Base-by-base conservation (phyloP, 108 stramenopile species). In the Schizochytrium sp. region DNA sequence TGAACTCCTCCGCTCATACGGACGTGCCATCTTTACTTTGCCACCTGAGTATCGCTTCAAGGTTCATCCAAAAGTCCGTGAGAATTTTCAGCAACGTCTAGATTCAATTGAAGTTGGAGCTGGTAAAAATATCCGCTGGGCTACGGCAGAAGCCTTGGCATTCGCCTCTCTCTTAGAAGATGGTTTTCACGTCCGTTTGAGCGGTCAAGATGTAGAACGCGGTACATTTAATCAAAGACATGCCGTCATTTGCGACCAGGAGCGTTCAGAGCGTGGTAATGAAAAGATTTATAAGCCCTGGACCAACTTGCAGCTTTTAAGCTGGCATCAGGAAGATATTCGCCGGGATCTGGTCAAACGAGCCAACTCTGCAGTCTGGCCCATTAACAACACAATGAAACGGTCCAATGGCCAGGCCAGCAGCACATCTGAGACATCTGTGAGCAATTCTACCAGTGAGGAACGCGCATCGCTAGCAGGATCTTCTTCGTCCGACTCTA, bases 181-280 rank as follows among this genome's bases (percentile, higher is more conserved):
- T 91, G 98, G 99, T 5, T 97, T 96, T 89, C 97, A 98, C 89
- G 98, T 99, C 7, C 95, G 99, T 57, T 92, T 99, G 88, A 98
- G 97, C 28, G 99, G 99, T 47, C 99, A 99, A 93, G 99, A 99
- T 92, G 97, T 97, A 7, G 97, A 99, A 92, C 96, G 99, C 38
- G 99, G 99, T 60, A 98, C 97, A 45, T 98, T 98, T 92, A 94
- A 94, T 91, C 97, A 98, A 89, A 96, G 99, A 46, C 99, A 99
- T 94, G 98, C 97, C 55, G 97, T 97, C 12, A 93, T 98, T 64
- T 96, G 97, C 92, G 97, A 98, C 91, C 98, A 99, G 94, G 53
- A 83, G 76, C 76, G 76, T 10, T 83, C 76, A 5, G 47, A 55
- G 13, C 76, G 76, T 10, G 76, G 76, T n/a, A 83, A 83, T 53